Evolutionary conservation across 805 yeast genomes (phyloP), one percentile per base, ranked within the genome.

Genomic region (Suhomyces faveliae): DNA sequence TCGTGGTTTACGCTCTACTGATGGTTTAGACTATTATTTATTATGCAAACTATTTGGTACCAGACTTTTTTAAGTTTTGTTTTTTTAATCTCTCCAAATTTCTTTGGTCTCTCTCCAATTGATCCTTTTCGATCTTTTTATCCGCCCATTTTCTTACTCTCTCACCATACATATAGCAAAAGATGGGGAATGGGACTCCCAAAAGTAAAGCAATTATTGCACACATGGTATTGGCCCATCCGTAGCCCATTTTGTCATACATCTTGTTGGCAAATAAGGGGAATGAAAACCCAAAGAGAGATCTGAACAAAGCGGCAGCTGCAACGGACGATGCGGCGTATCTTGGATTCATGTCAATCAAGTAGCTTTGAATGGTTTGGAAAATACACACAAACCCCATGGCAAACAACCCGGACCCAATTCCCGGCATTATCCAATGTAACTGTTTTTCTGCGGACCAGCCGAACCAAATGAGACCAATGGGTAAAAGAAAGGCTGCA

Each of bases 301-400:
- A 81, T 56, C 94, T 71, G 56, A 82, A 77, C 51, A 85, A 77
- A 0, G 89, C 81, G 3, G 85, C 86, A 0, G 89, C 85, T 0
- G 85, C 85, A 25, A 81, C 75, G 0, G 85, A 77, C n/a, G 85
- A 77, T 0, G 90, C 90, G 0, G 89, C 80, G 55, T 77, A 83
- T 46, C 79, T 68, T 24, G 86, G 81, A 59, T 83, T 85, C 74
- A 84, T 80, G 53, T 86, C 90, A 42, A 87, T 84, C 54, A 87
- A 68, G 56, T 87, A 87, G 53, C 79, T 77, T 55, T 83, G 84
- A 49, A 81, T 76, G n/a, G 82, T 73, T 55, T 81, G 87, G 66
- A 85, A 85, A n/a, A 82, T 81, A 4, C 83, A 78, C 48, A 82
- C 76, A 35, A 83, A 63, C 1, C 81, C 81, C 57, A 78, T 75